Conservation (phyloP, 805 yeast species). For the Candida wancherniae region DNA sequence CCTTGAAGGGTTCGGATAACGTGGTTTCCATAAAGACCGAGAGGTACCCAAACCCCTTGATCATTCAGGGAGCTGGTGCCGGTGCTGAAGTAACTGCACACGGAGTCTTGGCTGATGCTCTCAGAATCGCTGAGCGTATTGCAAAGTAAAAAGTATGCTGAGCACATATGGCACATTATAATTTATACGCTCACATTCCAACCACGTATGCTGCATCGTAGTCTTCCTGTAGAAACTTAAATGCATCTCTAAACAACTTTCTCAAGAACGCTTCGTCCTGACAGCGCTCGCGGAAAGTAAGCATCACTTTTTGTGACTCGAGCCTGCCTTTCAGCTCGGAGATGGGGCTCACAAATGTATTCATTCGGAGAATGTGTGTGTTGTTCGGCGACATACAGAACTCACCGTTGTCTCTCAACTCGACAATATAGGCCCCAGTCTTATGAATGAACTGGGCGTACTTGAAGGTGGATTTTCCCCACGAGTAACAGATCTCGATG, state of each 20-base stretch:
- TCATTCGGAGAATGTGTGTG: constrained; percentile 70
- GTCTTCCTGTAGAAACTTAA: constrained; percentile 39
- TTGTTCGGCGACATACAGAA: constrained; percentile 84
- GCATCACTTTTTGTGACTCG: constrained; percentile 72
- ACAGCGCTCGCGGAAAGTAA: constrained; percentile 62
- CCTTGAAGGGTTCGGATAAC: constrained; percentile 93
- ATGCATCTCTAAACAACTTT: constrained; percentile 56
- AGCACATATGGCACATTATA: too few species aligned
- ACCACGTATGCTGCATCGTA: constrained; percentile 16
- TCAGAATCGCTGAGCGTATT: constrained; percentile 86
- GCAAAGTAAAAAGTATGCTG: constrained; percentile 39
- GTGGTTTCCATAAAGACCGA: constrained; percentile 88
- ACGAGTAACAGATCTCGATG: constrained; percentile 74
- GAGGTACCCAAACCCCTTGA: constrained; percentile 89
- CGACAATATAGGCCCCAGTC: constrained; percentile 87
- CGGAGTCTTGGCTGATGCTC: constrained; percentile 91
- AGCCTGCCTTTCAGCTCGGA: constrained; percentile 31
- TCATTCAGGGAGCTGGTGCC: constrained; percentile 97
- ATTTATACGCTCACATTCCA: constrained; percentile 8
- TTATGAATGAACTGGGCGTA: constrained; percentile 86
- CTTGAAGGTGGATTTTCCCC: constrained; percentile 84
- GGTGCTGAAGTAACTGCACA: constrained; percentile 67
- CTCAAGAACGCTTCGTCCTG: constrained; percentile 45
- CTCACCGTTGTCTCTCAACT: constrained; percentile 72
- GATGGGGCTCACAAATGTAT: constrained; percentile 33